Evolutionary conservation across 2,329 filamentous ascomycete genomes (phyloP).

Genomic region (Colletotrichum melonis): DNA sequence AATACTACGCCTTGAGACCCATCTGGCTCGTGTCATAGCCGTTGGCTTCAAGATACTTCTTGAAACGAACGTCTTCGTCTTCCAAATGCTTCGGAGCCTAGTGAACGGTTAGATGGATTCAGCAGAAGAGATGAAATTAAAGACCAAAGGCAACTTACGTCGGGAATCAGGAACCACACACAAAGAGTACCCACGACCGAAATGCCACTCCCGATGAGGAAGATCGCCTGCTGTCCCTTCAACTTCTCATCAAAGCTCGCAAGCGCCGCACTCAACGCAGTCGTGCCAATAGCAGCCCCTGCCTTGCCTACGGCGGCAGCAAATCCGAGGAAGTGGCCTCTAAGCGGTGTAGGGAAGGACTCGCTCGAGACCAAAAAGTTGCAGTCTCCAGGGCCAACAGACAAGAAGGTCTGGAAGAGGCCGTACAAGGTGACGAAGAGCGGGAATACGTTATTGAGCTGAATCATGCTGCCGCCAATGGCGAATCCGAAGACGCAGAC

Average conservation of each 20-base stretch:
- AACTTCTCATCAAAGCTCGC: conserved; percentile 35
- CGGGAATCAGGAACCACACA: conserved; percentile 43
- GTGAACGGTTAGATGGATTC: neutral
- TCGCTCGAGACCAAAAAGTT: conserved; percentile 62
- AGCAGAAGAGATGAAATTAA: neutral
- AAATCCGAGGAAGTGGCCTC: conserved; percentile 61
- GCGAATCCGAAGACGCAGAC: conserved; percentile 56
- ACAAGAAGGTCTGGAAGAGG: conserved; percentile 59
- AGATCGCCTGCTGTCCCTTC: conserved; percentile 41
- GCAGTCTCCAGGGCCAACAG: conserved; percentile 59
- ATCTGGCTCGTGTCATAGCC: conserved; percentile 38
- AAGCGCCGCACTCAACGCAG: conserved; percentile 31
- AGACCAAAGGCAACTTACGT: conserved; percentile 6
- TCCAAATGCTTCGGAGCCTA: conserved; percentile 38
- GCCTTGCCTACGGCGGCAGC: conserved; percentile 63
- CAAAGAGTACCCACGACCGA: conserved; percentile 39
- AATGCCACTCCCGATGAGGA: conserved; percentile 43
- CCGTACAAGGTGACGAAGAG: conserved; percentile 64
- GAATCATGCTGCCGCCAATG: conserved; percentile 59
- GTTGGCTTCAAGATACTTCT: conserved; percentile 36
- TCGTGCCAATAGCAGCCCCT: conserved; percentile 61
- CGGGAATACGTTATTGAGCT: conserved; percentile 57
- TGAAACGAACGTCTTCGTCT: conserved; percentile 39
- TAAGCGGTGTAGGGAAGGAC: conserved; percentile 60
- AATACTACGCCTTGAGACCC: conserved; percentile 31